Evolutionary conservation across 169 alveolate genomes (phyloP).

Genomic region (Plasmodium relictum): DNA sequence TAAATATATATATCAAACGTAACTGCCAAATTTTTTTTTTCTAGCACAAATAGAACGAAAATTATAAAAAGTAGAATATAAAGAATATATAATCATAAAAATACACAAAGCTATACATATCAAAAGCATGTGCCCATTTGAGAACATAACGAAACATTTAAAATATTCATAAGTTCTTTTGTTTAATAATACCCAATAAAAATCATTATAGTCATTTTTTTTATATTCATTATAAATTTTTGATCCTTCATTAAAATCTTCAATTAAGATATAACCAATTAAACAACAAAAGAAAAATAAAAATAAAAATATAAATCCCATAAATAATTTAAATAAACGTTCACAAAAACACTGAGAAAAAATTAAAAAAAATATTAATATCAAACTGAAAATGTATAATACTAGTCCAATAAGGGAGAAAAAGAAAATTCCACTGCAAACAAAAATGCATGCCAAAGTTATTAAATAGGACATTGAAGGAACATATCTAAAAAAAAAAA

Average conservation of each 20-base stretch:
- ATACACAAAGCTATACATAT: slow-evolving; percentile 68
- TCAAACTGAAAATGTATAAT: slow-evolving; percentile 43
- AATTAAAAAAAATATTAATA: slow-evolving; percentile 59
- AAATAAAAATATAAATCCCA: slow-evolving; percentile 69
- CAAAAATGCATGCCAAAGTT: slow-evolving; percentile 67
- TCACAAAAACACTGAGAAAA: slow-evolving; percentile 76
- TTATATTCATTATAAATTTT: slow-evolving; percentile 58
- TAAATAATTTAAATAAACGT: slow-evolving; percentile 66
- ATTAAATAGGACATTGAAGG: slow-evolving; percentile 75
- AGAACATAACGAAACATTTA: slow-evolving; percentile 72
- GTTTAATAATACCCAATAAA: slow-evolving; percentile 70
- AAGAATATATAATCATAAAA: slow-evolving; percentile 60
- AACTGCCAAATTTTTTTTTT: slow-evolving; percentile 26
- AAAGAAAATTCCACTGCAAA: slow-evolving; percentile 72
- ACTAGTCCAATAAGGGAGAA: slow-evolving; percentile 65
- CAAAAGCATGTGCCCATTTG: slow-evolving; percentile 75
- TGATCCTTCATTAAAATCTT: slow-evolving; percentile 75
- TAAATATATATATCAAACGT: neutral
- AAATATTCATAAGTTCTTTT: slow-evolving; percentile 52
- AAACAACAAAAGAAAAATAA: slow-evolving; percentile 68
- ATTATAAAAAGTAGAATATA: slow-evolving; percentile 59
- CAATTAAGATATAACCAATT: slow-evolving; percentile 73
- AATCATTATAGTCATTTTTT: slow-evolving; percentile 65
- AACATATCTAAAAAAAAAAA: slow-evolving; percentile 37
- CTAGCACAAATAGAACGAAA: slow-evolving; percentile 70